Conservation (phyloP, 495 filamentous ascomycete species). For the Xylaria telfairii region DNA sequence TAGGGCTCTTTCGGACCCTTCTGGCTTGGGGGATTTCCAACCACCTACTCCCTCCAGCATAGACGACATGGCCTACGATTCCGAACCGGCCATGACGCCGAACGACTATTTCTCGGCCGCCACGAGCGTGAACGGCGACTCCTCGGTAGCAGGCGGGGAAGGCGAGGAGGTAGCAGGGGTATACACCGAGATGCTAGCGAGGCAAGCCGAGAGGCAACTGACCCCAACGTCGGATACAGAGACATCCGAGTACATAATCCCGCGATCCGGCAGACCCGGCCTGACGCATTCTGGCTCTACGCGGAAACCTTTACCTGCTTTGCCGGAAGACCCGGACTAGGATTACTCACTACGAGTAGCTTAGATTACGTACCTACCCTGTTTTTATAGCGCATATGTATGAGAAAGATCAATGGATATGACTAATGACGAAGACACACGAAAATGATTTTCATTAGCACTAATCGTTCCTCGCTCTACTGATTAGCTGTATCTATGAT, state of each 20-base stretch:
- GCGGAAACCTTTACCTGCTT: constrained; percentile 57
- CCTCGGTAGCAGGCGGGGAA: constrained; percentile 5
- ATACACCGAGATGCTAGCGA: constrained; percentile 30
- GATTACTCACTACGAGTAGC: constrained; percentile 21
- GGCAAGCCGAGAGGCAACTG: constrained; percentile 37
- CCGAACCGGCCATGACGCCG: constrained; percentile 36
- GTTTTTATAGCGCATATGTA: constrained; percentile 19
- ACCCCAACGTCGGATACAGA: constrained; percentile 47
- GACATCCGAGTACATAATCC: constrained; percentile 26
- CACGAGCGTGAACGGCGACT: constrained; percentile 16
- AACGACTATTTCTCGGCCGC: constrained; percentile 32
- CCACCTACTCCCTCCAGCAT: constrained; percentile 35
- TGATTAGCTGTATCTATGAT: constrained; percentile 6
- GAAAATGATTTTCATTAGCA: neutral
- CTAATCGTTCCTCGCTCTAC: neutral
- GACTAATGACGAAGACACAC: constrained; percentile 33
- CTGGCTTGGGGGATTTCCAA: constrained; percentile 21
- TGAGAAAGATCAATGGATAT: constrained; percentile 16
- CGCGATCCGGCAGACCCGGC: constrained; percentile 33
- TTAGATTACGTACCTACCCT: neutral
- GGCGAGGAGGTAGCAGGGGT: constrained; percentile 4
- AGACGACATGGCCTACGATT: constrained; percentile 39
- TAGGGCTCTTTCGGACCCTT: constrained; percentile 28
- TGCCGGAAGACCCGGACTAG: constrained; percentile 53
- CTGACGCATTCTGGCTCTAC: constrained; percentile 33